Conservation (phyloP, 257 asterid genomes). For the Linderniella brevidens region DNA sequence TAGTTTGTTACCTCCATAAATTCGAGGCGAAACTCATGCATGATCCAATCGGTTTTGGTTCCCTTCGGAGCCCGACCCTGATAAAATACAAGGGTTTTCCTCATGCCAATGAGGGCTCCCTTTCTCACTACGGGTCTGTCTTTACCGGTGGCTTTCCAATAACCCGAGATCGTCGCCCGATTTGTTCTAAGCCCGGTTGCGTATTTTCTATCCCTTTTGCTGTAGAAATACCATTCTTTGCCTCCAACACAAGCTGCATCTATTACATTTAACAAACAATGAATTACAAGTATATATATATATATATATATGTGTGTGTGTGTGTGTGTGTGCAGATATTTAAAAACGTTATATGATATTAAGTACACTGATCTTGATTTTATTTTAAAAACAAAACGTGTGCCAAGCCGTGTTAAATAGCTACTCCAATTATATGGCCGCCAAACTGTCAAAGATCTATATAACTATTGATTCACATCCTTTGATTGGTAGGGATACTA, state of each 20-base stretch:
- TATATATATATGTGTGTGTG: too few species aligned
- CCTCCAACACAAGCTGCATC: slow-evolving; percentile 69
- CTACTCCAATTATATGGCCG: too few species aligned
- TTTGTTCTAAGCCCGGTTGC: slow-evolving; percentile 78
- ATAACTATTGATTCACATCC: too few species aligned
- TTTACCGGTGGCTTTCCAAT: slow-evolving; percentile 95
- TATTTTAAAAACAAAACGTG: too few species aligned
- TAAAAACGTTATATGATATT: too few species aligned
- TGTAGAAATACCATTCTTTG: slow-evolving; percentile 72
- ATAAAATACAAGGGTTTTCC: slow-evolving; percentile 78
- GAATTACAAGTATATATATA: background rate
- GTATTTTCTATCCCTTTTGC: slow-evolving; percentile 67
- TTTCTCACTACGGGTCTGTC: slow-evolving; percentile 39
- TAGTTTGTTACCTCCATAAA: slow-evolving; percentile 15
- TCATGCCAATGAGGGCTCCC: slow-evolving; percentile 63
- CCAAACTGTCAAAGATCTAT: background rate
- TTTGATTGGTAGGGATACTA: too few species aligned
- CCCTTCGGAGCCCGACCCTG: slow-evolving; percentile 94
- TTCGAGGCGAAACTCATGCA: slow-evolving; percentile 68
- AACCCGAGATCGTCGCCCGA: slow-evolving; percentile 76
- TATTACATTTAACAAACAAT: background rate
- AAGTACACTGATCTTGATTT: too few species aligned
- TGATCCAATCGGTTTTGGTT: slow-evolving; percentile 72
- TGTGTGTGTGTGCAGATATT: too few species aligned
- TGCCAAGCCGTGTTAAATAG: too few species aligned